Base-by-base conservation (phyloP, 768 basidiomycete species). In the Agaricus blazei region DNA sequence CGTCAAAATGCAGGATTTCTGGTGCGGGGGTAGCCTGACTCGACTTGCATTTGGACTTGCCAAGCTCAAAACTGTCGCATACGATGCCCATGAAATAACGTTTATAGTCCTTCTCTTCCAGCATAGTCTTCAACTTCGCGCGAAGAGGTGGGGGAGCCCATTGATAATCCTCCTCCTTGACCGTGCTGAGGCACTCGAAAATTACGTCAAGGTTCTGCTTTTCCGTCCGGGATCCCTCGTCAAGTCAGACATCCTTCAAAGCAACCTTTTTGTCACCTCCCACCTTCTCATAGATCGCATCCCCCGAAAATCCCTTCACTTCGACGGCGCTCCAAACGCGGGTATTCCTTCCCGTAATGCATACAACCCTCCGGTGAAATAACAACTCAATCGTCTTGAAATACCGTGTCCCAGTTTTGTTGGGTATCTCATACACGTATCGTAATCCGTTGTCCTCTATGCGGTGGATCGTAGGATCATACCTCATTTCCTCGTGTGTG, bases 211-310 rank as follows among this genome's bases (percentile, higher is more conserved):
- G 61, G 29, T 59, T 59, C 31, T 64, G 28, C 15, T 28, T 26
- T 29, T 64, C 62, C 2, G 60, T 59, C 4, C 15, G 12, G 2
- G 62, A 52, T 7, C 28, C 34, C 0, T 24, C 42, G 19, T 61
- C 60, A 6, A 66, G 49, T 62, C 62, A 66, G 8, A 62, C 59
- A 34, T 66, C 62, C 51, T 64, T 63, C 19, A 66, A 23, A 9
- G 58, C 59, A 4, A 54, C 37, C 24, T 36, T 14, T 26, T 12
- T 41, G 27, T 47, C 60, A 40, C 44, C 56, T 24, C 14, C 44
- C 8, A 11, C 15, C 40, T 40, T 31, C 8, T 19, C 26, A 41
- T 37, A 24, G n/a, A 9, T 12, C 9, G n/a, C 29, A 7, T 11
- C 28, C 43, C 15, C 36, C 19, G 29, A 26, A 26, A 44, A 29